Percentiles rank a stretch among this genome's conserved stretches.
Evolutionary conservation across 768 basidiomycete species (phyloP).

Genomic region (Rubroboletus pulcherrimus): DNA sequence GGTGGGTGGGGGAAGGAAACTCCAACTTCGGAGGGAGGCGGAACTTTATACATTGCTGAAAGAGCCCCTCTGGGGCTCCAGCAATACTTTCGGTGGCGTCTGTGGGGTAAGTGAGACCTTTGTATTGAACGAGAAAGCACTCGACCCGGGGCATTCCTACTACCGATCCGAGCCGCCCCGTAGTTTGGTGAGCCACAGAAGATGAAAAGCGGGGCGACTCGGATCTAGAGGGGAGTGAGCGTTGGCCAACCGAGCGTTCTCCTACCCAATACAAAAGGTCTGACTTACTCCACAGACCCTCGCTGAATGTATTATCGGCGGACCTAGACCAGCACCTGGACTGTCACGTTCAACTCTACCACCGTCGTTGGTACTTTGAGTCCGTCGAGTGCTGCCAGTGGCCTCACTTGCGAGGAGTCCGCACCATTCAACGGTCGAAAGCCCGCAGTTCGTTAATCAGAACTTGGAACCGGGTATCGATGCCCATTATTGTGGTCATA

Average conservation of each 20-base stretch:
- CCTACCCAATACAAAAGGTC: background rate
- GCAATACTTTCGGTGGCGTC: background rate
- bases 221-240: no score
- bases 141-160: background rate
- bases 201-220: background rate
- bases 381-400: background rate
- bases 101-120: background rate
- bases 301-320: background rate
- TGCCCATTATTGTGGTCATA: background rate
- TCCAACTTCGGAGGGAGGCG: accelerated
- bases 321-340: no score
- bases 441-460: background rate
- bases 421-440: background rate
- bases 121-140: background rate
- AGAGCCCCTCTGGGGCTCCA: background rate
- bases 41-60: background rate
- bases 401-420: background rate
- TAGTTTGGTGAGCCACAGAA: background rate
- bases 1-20: background rate
- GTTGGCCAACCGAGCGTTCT: background rate
- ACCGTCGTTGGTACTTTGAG: background rate
- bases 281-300: background rate
- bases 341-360: background rate
- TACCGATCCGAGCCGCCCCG: background rate
- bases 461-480: no score